Evolutionary conservation across 2,329 filamentous ascomycete genomes (phyloP).

Genomic region (Pseudogymnoascus pannorum): DNA sequence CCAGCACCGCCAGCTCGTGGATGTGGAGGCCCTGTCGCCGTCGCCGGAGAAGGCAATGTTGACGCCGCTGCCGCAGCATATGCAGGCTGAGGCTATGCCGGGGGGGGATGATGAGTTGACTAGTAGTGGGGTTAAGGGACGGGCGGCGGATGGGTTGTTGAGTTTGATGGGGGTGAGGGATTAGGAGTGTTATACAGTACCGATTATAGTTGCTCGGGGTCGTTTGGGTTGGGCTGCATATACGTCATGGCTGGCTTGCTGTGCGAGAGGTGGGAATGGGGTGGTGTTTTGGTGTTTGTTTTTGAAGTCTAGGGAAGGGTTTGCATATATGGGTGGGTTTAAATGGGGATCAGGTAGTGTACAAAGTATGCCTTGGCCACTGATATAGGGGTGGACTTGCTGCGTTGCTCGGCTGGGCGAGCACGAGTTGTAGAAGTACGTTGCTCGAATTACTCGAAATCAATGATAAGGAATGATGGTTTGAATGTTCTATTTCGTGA

Average conservation of each 20-base stretch:
- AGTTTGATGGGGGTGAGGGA: slow-evolving; percentile 23
- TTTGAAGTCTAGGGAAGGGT: background rate
- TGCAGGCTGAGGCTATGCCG: slow-evolving; percentile 10
- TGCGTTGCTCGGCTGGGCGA: background rate
- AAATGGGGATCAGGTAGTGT: background rate
- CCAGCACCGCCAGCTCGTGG: background rate
- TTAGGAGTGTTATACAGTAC: background rate
- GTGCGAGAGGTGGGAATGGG: background rate
- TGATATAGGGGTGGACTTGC: background rate
- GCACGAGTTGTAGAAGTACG: background rate
- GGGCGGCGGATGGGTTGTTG: slow-evolving; percentile 46
- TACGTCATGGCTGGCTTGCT: slow-evolving; percentile 7
- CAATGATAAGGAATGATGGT: background rate
- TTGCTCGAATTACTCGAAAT: background rate
- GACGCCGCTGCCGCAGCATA: background rate
- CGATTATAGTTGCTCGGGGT: background rate
- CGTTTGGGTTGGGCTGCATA: slow-evolving; percentile 5
- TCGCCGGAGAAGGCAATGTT: background rate
- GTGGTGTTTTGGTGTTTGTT: background rate
- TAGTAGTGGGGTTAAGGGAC: slow-evolving; percentile 41
- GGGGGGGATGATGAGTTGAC: slow-evolving; percentile 31
- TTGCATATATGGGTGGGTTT: background rate
- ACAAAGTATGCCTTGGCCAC: slow-evolving; percentile 1
- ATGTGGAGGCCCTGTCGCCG: background rate
- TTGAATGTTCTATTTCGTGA: slow-evolving; percentile 6